phyloP scores from a whole-genome alignment of 805 yeast species.

The Candida stauntonica region DNA sequence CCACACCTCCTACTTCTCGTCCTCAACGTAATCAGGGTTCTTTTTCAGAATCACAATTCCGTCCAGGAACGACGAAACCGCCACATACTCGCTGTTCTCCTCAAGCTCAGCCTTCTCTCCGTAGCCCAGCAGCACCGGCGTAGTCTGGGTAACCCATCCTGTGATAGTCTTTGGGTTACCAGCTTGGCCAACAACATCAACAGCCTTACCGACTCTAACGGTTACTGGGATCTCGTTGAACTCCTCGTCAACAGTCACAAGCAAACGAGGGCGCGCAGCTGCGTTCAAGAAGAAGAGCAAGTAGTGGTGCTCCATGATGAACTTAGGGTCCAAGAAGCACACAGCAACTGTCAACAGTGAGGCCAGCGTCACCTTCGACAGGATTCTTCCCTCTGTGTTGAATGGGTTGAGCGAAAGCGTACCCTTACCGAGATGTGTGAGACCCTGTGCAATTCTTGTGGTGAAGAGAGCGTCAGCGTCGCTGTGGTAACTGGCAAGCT shows the following conservation, averaged over 20 bases:
- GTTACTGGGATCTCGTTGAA: constrained; percentile 81
- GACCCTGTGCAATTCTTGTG: constrained; percentile 93
- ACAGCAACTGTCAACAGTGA: constrained; percentile 81
- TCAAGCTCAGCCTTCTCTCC: constrained; percentile 98
- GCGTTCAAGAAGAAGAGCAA: constrained; percentile 82
- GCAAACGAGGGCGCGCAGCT: constrained; percentile 88
- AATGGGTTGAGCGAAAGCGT: constrained; percentile 86
- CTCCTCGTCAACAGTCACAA: constrained; percentile 87
- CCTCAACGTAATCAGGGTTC: constrained; percentile 78
- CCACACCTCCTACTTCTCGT: too few species aligned
- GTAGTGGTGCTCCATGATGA: constrained; percentile 77
- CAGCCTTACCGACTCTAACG: constrained; percentile 98
- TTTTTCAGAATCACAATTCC: constrained; percentile 91
- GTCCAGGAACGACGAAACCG: constrained; percentile 77
- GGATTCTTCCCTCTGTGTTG: constrained; percentile 79
- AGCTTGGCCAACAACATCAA: constrained; percentile 97
- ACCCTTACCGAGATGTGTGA: constrained; percentile 94
- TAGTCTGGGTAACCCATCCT: constrained; percentile 98
- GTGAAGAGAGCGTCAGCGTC: constrained; percentile 88
- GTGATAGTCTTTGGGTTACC: constrained; percentile 98
- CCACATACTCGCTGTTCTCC: constrained; percentile 79
- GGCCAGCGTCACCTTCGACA: constrained; percentile 87
- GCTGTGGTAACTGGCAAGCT: constrained; percentile 89
- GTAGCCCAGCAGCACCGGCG: constrained; percentile 88
- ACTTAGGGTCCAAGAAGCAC: constrained; percentile 81